phyloP scores from a whole-genome alignment of 352 stramenopile species.

The Phytophthora pisi region DNA sequence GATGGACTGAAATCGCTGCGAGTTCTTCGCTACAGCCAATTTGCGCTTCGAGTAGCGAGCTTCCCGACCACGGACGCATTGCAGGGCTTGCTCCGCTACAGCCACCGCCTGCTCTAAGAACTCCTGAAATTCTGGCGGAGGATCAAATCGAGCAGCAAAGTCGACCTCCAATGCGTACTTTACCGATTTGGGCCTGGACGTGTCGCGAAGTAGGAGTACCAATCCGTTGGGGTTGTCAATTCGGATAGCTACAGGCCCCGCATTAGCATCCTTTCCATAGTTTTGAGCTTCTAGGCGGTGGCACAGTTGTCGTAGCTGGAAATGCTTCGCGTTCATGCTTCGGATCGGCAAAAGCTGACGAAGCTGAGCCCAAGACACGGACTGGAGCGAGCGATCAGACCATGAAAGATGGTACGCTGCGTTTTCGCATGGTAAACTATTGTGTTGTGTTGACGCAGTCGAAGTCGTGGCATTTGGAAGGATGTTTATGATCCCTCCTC shows the following conservation, averaged over 20 bases:
- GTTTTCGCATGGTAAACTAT: slow-evolving; percentile 33
- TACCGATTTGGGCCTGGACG: slow-evolving; percentile 12
- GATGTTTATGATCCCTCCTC: slow-evolving; percentile 28
- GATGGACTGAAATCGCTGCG: slow-evolving; percentile 38
- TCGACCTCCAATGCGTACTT: slow-evolving; percentile 60
- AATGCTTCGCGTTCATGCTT: slow-evolving; percentile 73
- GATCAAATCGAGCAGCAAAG: slow-evolving; percentile 28
- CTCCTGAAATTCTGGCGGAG: slow-evolving; percentile 3
- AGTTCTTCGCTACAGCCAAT: slow-evolving; percentile 14
- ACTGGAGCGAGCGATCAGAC: slow-evolving; percentile 54
- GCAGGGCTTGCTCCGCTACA: slow-evolving; percentile 44
- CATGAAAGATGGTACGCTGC: slow-evolving; percentile 64
- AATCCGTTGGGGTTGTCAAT: slow-evolving; percentile 46
- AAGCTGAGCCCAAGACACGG: slow-evolving; percentile 53
- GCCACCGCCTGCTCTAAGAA: slow-evolving; percentile 49
- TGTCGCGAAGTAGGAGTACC: slow-evolving; percentile 40
- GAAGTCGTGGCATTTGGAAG: neutral
- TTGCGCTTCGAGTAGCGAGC: slow-evolving; percentile 38
- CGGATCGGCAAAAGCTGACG: slow-evolving; percentile 63
- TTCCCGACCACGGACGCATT: slow-evolving; percentile 62
- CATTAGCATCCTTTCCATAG: neutral
- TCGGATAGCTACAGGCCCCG: neutral
- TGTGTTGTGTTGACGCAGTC: neutral
- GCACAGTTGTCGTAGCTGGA: slow-evolving; percentile 50
- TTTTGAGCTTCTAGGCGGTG: slow-evolving; percentile 15